Evolutionary conservation across 176 grass and related monocot genomes (phyloP).

Genomic region (Avena atlantica): DNA sequence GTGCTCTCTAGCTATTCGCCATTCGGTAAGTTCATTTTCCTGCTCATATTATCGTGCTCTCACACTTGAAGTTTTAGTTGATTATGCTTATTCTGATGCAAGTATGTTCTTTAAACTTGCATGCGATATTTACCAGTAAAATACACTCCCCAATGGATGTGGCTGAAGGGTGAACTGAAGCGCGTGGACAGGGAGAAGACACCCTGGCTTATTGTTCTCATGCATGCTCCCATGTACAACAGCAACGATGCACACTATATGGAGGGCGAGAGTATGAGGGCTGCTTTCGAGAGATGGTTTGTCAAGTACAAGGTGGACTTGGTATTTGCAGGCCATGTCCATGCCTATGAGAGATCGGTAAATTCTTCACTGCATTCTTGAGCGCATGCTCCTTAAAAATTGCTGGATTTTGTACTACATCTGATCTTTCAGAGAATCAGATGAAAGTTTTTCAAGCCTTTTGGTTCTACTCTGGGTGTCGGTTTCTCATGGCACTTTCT

Average conservation of each 20-base stretch:
- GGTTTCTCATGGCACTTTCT: constrained; percentile 16
- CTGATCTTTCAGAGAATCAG: background rate
- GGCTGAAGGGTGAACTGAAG: constrained; percentile 77
- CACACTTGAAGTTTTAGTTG: constrained; percentile 18
- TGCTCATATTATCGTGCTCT: constrained; percentile 83
- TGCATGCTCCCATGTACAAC: constrained; percentile 93
- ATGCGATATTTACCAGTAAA: constrained; percentile 64
- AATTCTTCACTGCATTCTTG: constrained; percentile 24
- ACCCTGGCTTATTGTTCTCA: constrained; percentile 97
- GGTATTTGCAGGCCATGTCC: constrained; percentile 91
- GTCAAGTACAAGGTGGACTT: constrained; percentile 93
- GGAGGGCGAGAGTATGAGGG: constrained; percentile 96
- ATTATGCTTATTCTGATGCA: background rate
- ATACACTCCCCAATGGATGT: constrained; percentile 90
- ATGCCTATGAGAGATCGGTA: constrained; percentile 98
- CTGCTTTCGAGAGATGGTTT: constrained; percentile 86
- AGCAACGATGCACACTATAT: constrained; percentile 87
- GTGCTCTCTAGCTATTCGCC: constrained; percentile 97
- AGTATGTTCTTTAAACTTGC: constrained; percentile 27
- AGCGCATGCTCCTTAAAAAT: background rate
- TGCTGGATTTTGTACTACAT: background rate
- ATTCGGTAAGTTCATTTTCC: constrained; percentile 69
- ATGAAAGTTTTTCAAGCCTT: background rate
- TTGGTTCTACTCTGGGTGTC: background rate
- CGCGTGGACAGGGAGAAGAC: constrained; percentile 92